Conservation (phyloP, 2,329 filamentous ascomycete species). For the Trichothecium sympodiale region DNA sequence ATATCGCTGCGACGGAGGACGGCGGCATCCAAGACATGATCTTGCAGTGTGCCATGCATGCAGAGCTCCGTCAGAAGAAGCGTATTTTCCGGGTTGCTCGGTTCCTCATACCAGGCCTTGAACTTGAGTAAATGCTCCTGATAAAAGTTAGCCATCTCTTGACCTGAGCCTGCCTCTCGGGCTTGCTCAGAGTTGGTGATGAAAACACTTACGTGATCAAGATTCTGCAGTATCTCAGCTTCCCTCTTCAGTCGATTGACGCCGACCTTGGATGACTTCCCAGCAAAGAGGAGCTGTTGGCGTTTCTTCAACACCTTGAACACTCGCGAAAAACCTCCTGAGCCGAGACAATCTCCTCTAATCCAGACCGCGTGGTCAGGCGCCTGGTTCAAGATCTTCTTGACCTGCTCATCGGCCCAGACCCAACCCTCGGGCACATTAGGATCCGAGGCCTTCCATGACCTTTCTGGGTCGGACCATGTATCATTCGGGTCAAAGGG, state of each 20-base stretch:
- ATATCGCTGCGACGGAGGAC: conserved; percentile 10
- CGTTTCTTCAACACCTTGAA: conserved; percentile 15
- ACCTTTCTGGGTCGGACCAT: too few species aligned
- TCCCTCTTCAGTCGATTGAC: conserved; percentile 13
- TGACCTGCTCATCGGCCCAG: too few species aligned
- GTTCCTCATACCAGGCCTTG: conserved; percentile 15
- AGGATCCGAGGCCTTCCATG: too few species aligned
- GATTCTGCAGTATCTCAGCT: conserved; percentile 9
- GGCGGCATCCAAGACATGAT: conserved; percentile 12
- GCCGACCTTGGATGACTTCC: conserved; percentile 13
- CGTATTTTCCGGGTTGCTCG: conserved; percentile 5
- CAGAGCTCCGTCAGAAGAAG: conserved; percentile 21
- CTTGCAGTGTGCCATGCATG: conserved; percentile 14
- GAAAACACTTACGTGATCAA: conserved; percentile 14
- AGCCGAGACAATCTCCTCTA: conserved; percentile 13
- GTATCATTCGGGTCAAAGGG: too few species aligned
- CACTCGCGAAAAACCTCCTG: conserved; percentile 16
- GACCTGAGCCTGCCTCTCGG: background rate
- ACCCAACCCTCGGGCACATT: too few species aligned
- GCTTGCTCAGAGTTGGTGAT: background rate
- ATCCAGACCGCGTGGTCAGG: background rate
- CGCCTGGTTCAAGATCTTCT: too few species aligned
- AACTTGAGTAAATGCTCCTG: conserved; percentile 15
- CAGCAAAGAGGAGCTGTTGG: conserved; percentile 16
- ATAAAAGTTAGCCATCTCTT: background rate